Percentiles rank a stretch among this genome's conserved stretches.
Evolutionary conservation across 2,329 filamentous ascomycete species (phyloP).

Genomic region (Septoria linicola): DNA sequence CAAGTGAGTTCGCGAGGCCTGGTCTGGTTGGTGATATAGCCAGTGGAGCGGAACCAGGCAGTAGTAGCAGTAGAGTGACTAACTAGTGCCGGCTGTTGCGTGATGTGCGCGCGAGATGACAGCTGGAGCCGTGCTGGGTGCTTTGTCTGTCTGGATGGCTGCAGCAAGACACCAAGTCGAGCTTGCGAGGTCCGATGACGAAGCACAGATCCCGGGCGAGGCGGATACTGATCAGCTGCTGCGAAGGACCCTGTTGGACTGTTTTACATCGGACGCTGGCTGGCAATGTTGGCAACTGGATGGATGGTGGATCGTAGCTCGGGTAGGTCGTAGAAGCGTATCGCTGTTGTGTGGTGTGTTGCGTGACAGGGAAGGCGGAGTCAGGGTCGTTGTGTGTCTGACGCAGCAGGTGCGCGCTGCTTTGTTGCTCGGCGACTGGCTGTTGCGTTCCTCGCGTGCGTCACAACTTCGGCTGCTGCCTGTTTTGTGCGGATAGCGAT

Average conservation of each 20-base stretch:
- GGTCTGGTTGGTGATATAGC: constrained; percentile 2
- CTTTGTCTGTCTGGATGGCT: constrained; percentile 5
- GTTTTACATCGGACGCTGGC: constrained; percentile 22
- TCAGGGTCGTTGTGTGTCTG: neutral
- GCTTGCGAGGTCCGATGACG: constrained; percentile 20
- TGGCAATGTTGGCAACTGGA: neutral
- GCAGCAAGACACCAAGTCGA: constrained; percentile 9
- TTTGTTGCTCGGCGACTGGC: neutral
- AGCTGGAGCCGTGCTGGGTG: constrained; percentile 3
- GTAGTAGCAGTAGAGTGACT: too few relatives aligned
- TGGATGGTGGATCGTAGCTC: neutral
- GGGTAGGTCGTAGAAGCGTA: neutral
- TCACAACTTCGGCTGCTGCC: neutral
- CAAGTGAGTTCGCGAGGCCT: constrained; percentile 9
- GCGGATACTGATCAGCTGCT: constrained; percentile 22
- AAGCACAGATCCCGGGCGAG: constrained; percentile 20
- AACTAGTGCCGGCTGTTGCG: constrained; percentile 1
- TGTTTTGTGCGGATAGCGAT: neutral
- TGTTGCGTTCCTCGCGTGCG: neutral
- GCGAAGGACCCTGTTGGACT: constrained; percentile 21
- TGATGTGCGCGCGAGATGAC: constrained; percentile 5
- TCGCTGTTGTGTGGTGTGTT: neutral
- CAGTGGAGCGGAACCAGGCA: neutral
- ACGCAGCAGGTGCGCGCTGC: neutral
- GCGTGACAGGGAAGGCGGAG: constrained; percentile 7